These are phyloP conservation scores for Colletotrichum cereale DNA, from an alignment of 2,329 filamentous ascomycete genomes.

Conservation along the genomic window DNA sequence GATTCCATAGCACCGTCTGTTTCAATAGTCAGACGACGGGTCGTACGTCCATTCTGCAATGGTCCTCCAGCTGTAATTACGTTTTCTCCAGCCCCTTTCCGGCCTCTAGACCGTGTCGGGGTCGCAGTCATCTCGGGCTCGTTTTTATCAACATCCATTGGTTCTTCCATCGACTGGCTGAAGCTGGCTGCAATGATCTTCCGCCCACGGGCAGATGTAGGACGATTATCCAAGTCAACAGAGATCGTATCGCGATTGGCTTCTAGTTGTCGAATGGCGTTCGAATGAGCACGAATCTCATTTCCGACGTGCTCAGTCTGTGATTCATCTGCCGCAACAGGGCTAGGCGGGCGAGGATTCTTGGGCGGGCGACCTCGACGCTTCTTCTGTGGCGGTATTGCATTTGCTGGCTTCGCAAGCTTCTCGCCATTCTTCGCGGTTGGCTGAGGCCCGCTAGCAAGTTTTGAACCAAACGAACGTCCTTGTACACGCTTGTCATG, in stretches of 20 bases:
- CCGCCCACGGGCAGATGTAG: conserved; percentile 32
- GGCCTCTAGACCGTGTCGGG: conserved; percentile 25
- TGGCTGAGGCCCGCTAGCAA: not conserved
- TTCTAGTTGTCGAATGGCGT: not conserved
- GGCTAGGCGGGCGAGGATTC: conserved; percentile 24
- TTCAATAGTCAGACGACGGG: not conserved
- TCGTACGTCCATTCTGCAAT: conserved; percentile 3
- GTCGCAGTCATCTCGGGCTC: conserved; percentile 11
- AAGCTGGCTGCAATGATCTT: conserved; percentile 9
- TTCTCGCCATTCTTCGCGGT: not conserved
- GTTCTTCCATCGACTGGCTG: conserved; percentile 12
- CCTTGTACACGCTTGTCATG: conserved; percentile 17
- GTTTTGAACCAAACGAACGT: not conserved
- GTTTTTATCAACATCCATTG: conserved; percentile 28
- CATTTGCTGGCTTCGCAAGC: not conserved
- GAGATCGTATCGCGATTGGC: conserved; percentile 21
- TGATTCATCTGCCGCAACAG: not conserved
- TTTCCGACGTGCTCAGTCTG: conserved; percentile 2
- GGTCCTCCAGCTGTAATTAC: conserved; percentile 25
- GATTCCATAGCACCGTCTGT: conserved; percentile 12
- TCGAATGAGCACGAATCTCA: conserved; percentile 26
- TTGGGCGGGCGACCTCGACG: conserved; percentile 37
- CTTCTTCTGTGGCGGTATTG: conserved; percentile 26
- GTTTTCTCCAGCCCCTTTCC: not conserved
- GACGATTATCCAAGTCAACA: conserved; percentile 20